phyloP scores from a whole-genome alignment of 768 basidiomycete species.

The Cantharellus cinnabarinus region DNA sequence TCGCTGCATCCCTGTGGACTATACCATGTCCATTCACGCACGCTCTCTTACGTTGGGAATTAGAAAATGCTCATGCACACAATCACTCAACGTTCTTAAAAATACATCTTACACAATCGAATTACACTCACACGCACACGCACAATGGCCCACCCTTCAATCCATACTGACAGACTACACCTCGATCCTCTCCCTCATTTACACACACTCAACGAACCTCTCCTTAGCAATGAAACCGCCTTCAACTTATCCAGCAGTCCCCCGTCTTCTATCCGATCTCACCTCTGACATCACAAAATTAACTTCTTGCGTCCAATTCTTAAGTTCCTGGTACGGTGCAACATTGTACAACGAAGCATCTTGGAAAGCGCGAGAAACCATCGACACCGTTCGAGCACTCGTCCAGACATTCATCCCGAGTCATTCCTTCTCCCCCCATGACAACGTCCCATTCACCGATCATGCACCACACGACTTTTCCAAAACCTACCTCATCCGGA shows the following conservation, averaged over 20 bases:
- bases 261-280: constrained; percentile 4
- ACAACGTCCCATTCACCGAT: too few species aligned
- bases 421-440: too few species aligned
- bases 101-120: not conserved
- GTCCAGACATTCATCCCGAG: not conserved
- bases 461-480: not conserved
- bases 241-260: constrained; percentile 1
- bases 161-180: constrained; percentile 5
- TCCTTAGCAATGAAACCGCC: constrained; percentile 9
- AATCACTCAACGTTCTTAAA: not conserved
- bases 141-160: not conserved
- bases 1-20: too few species aligned
- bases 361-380: constrained; percentile 8
- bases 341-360: constrained; percentile 6
- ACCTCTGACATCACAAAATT: constrained; percentile 4
- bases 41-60: too few species aligned
- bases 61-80: not conserved
- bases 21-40: too few species aligned
- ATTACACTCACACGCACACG: not conserved
- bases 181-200: constrained; percentile 6
- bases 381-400: constrained; percentile 6
- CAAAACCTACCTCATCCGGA: constrained; percentile 6
- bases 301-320: constrained; percentile 1
- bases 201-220: constrained; percentile 6
- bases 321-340: constrained; percentile 1